Percentiles rank a stretch among this genome's conserved stretches.
These are phyloP conservation scores for Mychonastes homosphaera DNA, from an alignment of 139 green algal species.

Conservation along the genomic window DNA sequence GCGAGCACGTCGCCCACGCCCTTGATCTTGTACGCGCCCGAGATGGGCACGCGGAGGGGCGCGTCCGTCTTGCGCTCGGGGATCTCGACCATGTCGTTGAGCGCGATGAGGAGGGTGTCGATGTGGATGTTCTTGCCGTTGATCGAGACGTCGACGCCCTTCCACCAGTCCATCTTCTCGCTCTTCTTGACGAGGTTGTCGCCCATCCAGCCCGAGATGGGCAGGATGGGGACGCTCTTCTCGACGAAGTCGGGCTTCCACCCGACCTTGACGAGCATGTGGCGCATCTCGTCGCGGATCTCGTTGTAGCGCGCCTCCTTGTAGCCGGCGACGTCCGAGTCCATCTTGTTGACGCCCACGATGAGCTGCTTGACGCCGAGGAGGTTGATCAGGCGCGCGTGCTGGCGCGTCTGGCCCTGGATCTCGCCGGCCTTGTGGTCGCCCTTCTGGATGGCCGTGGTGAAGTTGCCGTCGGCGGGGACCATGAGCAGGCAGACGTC, in stretches of 20 bases:
- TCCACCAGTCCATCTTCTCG: conserved; percentile 91
- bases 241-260: conserved; percentile 79
- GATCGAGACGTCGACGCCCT: conserved; percentile 62
- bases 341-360: conserved; percentile 94
- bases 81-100: conserved; percentile 71
- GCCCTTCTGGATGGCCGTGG: conserved; percentile 95
- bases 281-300: conserved; percentile 93
- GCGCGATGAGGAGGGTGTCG: conserved; percentile 62
- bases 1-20: conserved; percentile 96
- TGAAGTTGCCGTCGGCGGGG: conserved; percentile 88
- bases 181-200: conserved; percentile 98
- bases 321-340: conserved; percentile 87
- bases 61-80: conserved; percentile 78
- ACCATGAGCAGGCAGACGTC: conserved; percentile 84
- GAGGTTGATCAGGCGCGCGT: conserved; percentile 94
- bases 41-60: conserved; percentile 84
- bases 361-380: conserved; percentile 98
- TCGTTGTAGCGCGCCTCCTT: conserved; percentile 88
- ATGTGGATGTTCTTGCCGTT: conserved; percentile 35
- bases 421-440: conserved; percentile 92
- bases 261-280: conserved; percentile 73
- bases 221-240: conserved; percentile 83
- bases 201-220: conserved; percentile 97
- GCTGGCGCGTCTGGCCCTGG: conserved; percentile 98
- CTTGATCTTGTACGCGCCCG: conserved; percentile 98